Base-by-base conservation (phyloP, 1,284 basidiomycete species). In the Ceraceosorus bombacis region DNA sequence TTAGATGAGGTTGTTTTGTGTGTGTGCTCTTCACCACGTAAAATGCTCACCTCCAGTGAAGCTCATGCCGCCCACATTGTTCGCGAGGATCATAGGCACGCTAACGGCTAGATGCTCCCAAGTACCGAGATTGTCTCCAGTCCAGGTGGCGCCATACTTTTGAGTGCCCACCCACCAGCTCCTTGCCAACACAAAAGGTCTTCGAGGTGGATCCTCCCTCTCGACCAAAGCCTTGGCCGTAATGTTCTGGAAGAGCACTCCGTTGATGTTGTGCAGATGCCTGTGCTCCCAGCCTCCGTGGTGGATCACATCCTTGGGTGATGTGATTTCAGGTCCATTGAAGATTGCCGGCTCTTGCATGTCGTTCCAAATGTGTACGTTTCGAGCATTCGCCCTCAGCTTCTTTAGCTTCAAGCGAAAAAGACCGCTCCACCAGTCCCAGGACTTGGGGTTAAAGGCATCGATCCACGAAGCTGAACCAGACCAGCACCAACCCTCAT, bases 401-500 rank as follows among this genome's bases (percentile, higher is more conserved):
- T 70, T 53, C 54, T 50, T 62, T 43, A 62, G 61, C 10, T 58
- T 58, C 38, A 77, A 64, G 2, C 58, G 53, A 62, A 67, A 72
- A 50, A 70, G 70, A 7, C 68, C 67, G 7, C 64, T 64, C 92
- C 93, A 98, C 88, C 92, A 94, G 41, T 86, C 83, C 90, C 90
- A 94, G 59, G 85, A 85, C 49, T 80, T 82, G 9, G 92, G 92
- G 76, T 97, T 87, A 84, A 98, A 95, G 80, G 90, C 94, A 78
- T 99, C 95, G 56, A 93, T 86, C 93, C 93, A 99, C 9, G 90
- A 88, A 57, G 87, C 89, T 73, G 86, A 89, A 39, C 95, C 95
- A 48, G 88, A 85, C 94, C 94, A 99, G 80, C 95, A 99, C 91
- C 91, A 96, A 37, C 94, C 94, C 74, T 96, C 92, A 73, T 89